phyloP scores from a whole-genome alignment of 805 yeast species.

The Pichia exigua region DNA sequence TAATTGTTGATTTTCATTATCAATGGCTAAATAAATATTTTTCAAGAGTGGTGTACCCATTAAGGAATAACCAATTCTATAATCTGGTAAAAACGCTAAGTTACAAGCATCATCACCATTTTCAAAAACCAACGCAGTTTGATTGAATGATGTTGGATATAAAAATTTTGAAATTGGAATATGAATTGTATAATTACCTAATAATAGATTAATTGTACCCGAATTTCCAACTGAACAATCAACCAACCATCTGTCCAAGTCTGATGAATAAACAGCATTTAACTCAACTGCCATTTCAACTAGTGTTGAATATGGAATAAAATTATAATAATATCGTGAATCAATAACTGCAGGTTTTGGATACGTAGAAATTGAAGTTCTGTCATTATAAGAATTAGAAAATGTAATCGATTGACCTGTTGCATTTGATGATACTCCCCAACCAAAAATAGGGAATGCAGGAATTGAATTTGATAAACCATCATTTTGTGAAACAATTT shows the following conservation, averaged over 20 bases:
- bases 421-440: conserved; percentile 32
- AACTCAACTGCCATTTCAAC: conserved; percentile 61
- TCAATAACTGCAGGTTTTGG: conserved; percentile 53
- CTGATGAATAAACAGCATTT: conserved; percentile 51
- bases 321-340: conserved; percentile 40
- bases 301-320: conserved; percentile 48
- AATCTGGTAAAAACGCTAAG: conserved; percentile 43
- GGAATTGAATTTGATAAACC: conserved; percentile 25
- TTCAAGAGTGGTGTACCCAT: conserved; percentile 54
- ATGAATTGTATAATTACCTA: conserved; percentile 44
- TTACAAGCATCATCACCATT: conserved; percentile 53
- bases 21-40: conserved; percentile 52
- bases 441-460: conserved; percentile 38
- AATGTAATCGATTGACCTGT: conserved; percentile 23
- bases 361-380: conserved; percentile 29
- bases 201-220: conserved; percentile 44
- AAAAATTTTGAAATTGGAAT: conserved; percentile 45
- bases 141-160: conserved; percentile 30
- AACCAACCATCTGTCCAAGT: conserved; percentile 49
- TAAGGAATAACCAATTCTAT: conserved; percentile 39
- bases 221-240: conserved; percentile 45
- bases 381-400: conserved; percentile 32
- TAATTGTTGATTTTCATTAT: conserved; percentile 45
- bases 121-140: conserved; percentile 36
- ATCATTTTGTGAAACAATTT: conserved; percentile 5